Percentiles rank a stretch among this genome's conserved stretches.
phyloP scores from a whole-genome alignment of 345 rosid species.

The Lagerstroemia speciosa region DNA sequence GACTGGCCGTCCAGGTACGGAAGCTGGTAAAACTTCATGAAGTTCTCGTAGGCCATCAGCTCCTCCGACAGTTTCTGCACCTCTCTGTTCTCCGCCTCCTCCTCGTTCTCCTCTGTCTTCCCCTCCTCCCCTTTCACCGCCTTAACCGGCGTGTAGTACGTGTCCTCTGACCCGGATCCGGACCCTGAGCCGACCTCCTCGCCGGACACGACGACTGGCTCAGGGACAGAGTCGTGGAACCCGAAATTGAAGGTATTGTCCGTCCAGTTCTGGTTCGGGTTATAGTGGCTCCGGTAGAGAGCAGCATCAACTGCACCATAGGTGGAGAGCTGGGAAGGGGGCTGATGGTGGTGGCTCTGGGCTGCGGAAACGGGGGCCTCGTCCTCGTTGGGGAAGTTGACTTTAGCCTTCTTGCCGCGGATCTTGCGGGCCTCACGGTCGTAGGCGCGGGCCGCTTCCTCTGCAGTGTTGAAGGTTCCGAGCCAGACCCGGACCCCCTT shows the following conservation, averaged over 20 bases:
- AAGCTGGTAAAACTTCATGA: conserved; percentile 67
- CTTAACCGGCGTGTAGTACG: conserved; percentile 1
- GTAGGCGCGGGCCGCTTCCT: conserved; percentile 88
- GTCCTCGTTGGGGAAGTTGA: conserved; percentile 72
- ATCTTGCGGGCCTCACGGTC: conserved; percentile 75
- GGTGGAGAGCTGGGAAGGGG: neutral
- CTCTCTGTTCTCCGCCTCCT: conserved; percentile 28
- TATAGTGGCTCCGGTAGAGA: neutral
- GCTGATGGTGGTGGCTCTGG: neutral
- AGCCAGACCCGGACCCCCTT: conserved; percentile 96
- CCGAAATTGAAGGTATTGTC: conserved; percentile 9
- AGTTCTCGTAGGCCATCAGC: conserved; percentile 60
- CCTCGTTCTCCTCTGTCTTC: conserved; percentile 14
- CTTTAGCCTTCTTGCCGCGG: conserved; percentile 79
- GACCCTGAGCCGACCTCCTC: conserved; percentile 14
- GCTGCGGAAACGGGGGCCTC: neutral
- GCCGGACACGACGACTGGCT: neutral
- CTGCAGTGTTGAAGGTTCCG: conserved; percentile 84
- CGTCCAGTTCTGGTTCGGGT: no score
- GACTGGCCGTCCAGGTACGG: conserved; percentile 58
- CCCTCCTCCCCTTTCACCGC: conserved; percentile 1
- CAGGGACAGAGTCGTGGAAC: no score
- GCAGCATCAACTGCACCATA: no score
- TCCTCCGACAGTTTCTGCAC: conserved; percentile 56
- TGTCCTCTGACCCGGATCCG: conserved; percentile 10